A percentile compares a stretch with the other conserved stretches of the same genome.
Conservation (phyloP, 192 early-diverging fungal species). For the Mortierella claussenii region DNA sequence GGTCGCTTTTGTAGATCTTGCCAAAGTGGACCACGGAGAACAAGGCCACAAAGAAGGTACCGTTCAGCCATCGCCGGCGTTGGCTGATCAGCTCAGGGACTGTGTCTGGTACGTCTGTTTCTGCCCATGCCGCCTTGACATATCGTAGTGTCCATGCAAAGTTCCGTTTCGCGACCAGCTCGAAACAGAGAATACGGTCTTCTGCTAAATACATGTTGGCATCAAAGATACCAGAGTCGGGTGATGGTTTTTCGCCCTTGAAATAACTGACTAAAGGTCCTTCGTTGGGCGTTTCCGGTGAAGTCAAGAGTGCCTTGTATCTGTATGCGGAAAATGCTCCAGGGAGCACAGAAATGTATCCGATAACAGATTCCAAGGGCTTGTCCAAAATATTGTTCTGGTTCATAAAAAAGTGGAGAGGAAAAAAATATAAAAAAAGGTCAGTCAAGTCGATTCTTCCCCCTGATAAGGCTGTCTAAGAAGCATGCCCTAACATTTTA, state of each 20-base stretch:
- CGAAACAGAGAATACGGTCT: constrained; percentile 86
- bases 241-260: constrained; percentile 75
- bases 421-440: no score
- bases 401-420: not conserved
- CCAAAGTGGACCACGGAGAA: constrained; percentile 73
- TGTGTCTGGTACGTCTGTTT: constrained; percentile 81
- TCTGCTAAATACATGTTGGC: constrained; percentile 76
- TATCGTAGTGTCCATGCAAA: constrained; percentile 76
- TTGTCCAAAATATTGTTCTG: constrained; percentile 80
- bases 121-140: constrained; percentile 75
- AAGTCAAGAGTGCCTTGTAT: constrained; percentile 73
- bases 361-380: constrained; percentile 82
- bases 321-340: constrained; percentile 88
- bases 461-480: not conserved
- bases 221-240: constrained; percentile 67
- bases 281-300: constrained; percentile 57
- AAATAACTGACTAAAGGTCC: constrained; percentile 80
- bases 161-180: constrained; percentile 78
- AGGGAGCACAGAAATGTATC: constrained; percentile 86
- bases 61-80: constrained; percentile 86
- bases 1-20: constrained; percentile 74
- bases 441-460: no score
- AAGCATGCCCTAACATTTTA: not conserved
- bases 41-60: constrained; percentile 80
- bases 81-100: constrained; percentile 84